Evolutionary conservation across 176 grass and related monocot species (phyloP).

Genomic region (Cenchrus purpureus): DNA sequence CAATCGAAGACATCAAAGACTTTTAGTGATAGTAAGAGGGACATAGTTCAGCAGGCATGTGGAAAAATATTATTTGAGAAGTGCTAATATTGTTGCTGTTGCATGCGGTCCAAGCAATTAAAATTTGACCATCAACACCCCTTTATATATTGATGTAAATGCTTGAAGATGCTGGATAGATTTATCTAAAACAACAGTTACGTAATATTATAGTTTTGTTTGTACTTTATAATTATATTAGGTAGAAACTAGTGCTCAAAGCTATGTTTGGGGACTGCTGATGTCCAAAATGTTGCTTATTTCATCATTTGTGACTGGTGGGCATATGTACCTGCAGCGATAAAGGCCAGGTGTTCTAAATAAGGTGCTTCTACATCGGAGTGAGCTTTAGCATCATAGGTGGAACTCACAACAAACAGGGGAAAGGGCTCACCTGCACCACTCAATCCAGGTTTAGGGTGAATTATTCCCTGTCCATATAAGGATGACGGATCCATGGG

Average conservation of each 20-base stretch:
- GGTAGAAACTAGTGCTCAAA: background rate
- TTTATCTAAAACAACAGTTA: background rate
- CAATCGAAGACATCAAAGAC: background rate
- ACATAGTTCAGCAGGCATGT: background rate
- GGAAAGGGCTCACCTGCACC: conserved; percentile 58
- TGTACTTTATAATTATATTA: background rate
- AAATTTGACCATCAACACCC: conserved; percentile 7
- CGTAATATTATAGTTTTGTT: background rate
- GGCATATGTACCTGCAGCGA: background rate
- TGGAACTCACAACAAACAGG: conserved; percentile 21
- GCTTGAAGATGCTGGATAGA: background rate
- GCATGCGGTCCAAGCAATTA: background rate
- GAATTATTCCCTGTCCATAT: conserved; percentile 88
- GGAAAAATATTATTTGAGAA: conserved; percentile 2
- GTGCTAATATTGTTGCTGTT: background rate
- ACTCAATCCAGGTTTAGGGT: conserved; percentile 86
- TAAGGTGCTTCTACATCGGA: conserved; percentile 4
- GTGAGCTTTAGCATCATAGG: conserved; percentile 1
- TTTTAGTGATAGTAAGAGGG: background rate
- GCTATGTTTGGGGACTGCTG: background rate
- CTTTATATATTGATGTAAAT: background rate
- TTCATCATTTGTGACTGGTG: background rate
- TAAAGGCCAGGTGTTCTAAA: conserved; percentile 2
- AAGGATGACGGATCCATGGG: conserved; percentile 89
- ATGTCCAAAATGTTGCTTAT: background rate